Percentiles rank a stretch among this genome's conserved stretches.
Conservation (phyloP, 2,329 filamentous ascomycete species). For the Dactylella cylindrospora region DNA sequence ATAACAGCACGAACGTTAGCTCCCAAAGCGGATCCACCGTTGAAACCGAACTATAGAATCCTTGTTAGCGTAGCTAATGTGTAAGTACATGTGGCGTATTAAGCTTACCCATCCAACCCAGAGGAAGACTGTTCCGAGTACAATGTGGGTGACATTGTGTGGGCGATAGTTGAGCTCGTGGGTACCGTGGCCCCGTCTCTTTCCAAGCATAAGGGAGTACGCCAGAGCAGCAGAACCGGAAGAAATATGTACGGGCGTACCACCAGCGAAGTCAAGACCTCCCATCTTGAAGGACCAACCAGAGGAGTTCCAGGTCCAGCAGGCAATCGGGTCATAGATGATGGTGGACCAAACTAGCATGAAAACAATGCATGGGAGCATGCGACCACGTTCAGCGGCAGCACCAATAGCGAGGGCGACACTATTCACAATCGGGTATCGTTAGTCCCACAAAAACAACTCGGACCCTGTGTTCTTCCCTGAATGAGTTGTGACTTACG, state of each 20-base stretch:
- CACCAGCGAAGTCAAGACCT: conserved; percentile 83
- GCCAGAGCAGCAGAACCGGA: conserved; percentile 81
- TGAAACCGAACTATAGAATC: conserved; percentile 71
- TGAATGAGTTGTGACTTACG: conserved; percentile 59
- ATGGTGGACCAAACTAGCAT: conserved; percentile 91
- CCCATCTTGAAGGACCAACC: conserved; percentile 81
- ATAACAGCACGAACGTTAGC: conserved; percentile 83
- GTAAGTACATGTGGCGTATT: too few relatives aligned
- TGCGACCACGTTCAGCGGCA: conserved; percentile 80
- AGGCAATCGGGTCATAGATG: conserved; percentile 89
- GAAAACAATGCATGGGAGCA: conserved; percentile 85
- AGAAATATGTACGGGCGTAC: conserved; percentile 85
- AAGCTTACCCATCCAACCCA: conserved; percentile 75
- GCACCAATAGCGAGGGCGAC: conserved; percentile 82
- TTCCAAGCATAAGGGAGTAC: conserved; percentile 89
- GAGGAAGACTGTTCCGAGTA: conserved; percentile 87
- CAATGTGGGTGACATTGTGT: conserved; percentile 89
- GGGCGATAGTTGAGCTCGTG: conserved; percentile 88
- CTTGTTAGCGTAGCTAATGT: conserved; percentile 5
- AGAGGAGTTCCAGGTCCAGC: conserved; percentile 87
- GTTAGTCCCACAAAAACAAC: not conserved
- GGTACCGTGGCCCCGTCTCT: conserved; percentile 78
- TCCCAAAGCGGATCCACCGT: conserved; percentile 76
- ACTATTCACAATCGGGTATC: conserved; percentile 52
- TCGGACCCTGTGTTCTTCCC: conserved; percentile 11